A percentile compares a stretch with the other conserved stretches of the same genome.
phyloP scores from a whole-genome alignment of 164 flowering plant genomes.

The Liquidambar formosana region DNA sequence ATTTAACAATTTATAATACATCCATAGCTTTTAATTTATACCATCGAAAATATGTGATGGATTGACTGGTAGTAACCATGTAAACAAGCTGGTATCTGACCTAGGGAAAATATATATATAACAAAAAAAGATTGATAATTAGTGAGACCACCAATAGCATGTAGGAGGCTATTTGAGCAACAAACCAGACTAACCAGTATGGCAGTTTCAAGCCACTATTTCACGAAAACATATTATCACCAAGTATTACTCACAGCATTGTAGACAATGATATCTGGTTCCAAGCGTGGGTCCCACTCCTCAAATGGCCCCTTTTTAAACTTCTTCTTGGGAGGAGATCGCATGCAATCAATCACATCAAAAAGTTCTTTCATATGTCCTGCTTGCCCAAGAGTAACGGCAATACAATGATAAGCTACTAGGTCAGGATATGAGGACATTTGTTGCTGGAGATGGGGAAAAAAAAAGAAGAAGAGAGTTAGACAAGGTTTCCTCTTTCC shows the following conservation, averaged over 20 bases:
- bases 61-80: neutral
- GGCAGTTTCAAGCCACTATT: neutral
- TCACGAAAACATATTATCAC: neutral
- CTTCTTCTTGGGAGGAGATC: slow-evolving; percentile 71
- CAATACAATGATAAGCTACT: slow-evolving; percentile 82
- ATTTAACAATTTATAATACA: too few relatives aligned
- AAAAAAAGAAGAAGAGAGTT: neutral
- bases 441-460: slow-evolving; percentile 59
- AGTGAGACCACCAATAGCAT: neutral
- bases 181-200: neutral
- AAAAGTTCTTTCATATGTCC: slow-evolving; percentile 90
- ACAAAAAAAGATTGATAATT: neutral
- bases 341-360: slow-evolving; percentile 90
- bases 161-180: neutral
- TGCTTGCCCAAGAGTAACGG: slow-evolving; percentile 96
- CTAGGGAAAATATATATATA: neutral
- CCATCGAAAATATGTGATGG: neutral
- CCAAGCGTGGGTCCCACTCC: slow-evolving; percentile 81
- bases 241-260: slow-evolving; percentile 70
- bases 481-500: neutral
- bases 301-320: slow-evolving; percentile 49
- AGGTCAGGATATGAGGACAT: slow-evolving; percentile 80
- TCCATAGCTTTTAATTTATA: too few relatives aligned
- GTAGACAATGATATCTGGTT: slow-evolving; percentile 82
- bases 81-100: neutral